These are phyloP conservation scores for Colletotrichum phormii DNA, from an alignment of 2,329 filamentous ascomycete species.

Conservation along the genomic window DNA sequence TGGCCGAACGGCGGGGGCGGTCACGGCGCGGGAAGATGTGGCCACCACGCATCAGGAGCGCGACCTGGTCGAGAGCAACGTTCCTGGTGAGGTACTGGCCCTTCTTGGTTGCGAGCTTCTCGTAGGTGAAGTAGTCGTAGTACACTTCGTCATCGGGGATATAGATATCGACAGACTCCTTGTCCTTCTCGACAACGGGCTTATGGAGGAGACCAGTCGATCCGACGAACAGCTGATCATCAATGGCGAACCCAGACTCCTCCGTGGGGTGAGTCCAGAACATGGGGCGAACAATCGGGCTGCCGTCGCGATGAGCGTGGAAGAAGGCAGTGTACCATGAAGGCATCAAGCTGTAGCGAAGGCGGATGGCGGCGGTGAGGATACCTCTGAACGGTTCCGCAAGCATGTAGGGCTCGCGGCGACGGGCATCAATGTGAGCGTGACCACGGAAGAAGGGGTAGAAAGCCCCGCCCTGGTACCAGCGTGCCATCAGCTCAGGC, in stretches of 20 bases:
- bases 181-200: constrained; percentile 84
- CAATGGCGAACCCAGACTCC: constrained; percentile 87
- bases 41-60: constrained; percentile 91
- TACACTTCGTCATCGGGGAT: constrained; percentile 90
- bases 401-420: constrained; percentile 90
- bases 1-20: constrained; percentile 83
- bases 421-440: constrained; percentile 94
- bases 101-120: constrained; percentile 74
- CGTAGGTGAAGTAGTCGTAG: constrained; percentile 95
- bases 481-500: constrained; percentile 89
- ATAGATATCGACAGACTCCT: constrained; percentile 81
- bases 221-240: constrained; percentile 94
- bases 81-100: constrained; percentile 77
- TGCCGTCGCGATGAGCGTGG: constrained; percentile 83
- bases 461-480: constrained; percentile 97
- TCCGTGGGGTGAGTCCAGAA: constrained; percentile 92
- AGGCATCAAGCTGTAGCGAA: constrained; percentile 90
- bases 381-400: constrained; percentile 88
- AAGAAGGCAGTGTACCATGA: constrained; percentile 98
- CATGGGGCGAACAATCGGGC: constrained; percentile 90
- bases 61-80: constrained; percentile 87
- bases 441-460: constrained; percentile 99
- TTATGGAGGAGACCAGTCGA: constrained; percentile 91
- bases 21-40: constrained; percentile 94
- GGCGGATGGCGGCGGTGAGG: constrained; percentile 86